A percentile compares a stretch with the other conserved stretches of the same genome.
Conservation (phyloP, 2,329 filamentous ascomycete genomes). For the Aspergillus hiratsukae region DNA sequence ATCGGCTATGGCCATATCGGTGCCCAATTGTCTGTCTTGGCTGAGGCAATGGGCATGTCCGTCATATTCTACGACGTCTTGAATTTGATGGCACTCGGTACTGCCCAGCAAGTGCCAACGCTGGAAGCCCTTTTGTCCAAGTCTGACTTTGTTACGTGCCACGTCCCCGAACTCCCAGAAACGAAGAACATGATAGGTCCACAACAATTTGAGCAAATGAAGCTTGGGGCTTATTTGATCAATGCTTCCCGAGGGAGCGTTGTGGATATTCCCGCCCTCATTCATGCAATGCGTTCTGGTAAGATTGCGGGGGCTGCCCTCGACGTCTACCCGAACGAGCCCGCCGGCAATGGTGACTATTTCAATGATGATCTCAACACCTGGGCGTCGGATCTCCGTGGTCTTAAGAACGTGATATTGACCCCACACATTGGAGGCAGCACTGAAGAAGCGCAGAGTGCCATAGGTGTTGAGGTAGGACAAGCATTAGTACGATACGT, state of each 20-base stretch:
- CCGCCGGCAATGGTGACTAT: conserved; percentile 89
- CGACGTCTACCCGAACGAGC: conserved; percentile 93
- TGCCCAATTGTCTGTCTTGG: conserved; percentile 88
- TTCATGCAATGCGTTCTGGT: conserved; percentile 78
- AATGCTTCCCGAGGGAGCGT: conserved; percentile 93
- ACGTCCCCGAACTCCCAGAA: conserved; percentile 90
- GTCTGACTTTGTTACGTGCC: conserved; percentile 89
- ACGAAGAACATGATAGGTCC: conserved; percentile 89
- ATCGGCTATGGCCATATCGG: conserved; percentile 97
- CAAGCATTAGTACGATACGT: conserved; percentile 89
- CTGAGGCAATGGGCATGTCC: conserved; percentile 95
- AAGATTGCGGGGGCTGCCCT: conserved; percentile 92
- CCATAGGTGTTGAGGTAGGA: conserved; percentile 89
- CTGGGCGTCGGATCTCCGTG: conserved; percentile 81
- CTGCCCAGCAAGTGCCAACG: conserved; percentile 73
- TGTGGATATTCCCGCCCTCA: conserved; percentile 87
- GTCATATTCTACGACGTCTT: conserved; percentile 97
- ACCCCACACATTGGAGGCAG: conserved; percentile 97
- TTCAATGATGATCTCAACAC: conserved; percentile 79
- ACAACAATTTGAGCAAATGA: conserved; percentile 80
- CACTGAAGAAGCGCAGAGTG: conserved; percentile 94
- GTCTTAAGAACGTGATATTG: conserved; percentile 86
- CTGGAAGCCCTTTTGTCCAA: conserved; percentile 70
- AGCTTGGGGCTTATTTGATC: conserved; percentile 86
- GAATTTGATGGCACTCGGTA: conserved; percentile 91